Base-by-base conservation (phyloP, 169 alveolate species). In the Plasmodium adleri region DNA sequence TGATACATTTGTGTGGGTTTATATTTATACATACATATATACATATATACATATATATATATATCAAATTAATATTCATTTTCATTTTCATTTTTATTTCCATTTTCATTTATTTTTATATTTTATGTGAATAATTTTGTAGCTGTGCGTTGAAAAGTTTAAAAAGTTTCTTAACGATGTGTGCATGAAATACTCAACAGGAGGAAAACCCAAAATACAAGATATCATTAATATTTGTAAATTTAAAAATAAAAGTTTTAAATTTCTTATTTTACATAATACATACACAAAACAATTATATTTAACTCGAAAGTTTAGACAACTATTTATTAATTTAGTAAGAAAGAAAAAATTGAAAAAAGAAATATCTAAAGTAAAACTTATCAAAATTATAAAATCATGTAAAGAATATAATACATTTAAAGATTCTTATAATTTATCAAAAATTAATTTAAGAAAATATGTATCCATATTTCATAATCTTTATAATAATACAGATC, bases 261-360 rank as follows among this genome's bases (percentile, higher is more conserved):
- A 68, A 12, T 83, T 67, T 43, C 66, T 83, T 10, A 39, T 83
- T 43, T 43, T 45, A 4, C 91, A 83, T 50, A 83, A 83, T 26
- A 58, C 85, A 1, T 83, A 83, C 47, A 63, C 91, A n/a, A 83
- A 83, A 28, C 80, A 83, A n/a, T 68, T 68, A 83, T 68, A 68
- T 60, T 47, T 83, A 49, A 83, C 91, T 3, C 56, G 91, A 47
- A 67, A 68, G 52, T 24, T 68, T 32, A 83, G 91, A 45, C 68
- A 56, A 12, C 7, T 83, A 1, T 83, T 83, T 63, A 22, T 83
- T 13, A 67, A 62, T 24, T 83, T 83, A 83, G 64, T 58, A 24
- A 83, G 67, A 83, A 68, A 83, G 70, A 68, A 64, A 56, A 60
- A 50, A 64, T 15, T 56, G 22, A 68, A 83, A 58, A 68, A 24